phyloP scores from a whole-genome alignment of 179 eudicot genomes.

The Silene noctiflora region DNA sequence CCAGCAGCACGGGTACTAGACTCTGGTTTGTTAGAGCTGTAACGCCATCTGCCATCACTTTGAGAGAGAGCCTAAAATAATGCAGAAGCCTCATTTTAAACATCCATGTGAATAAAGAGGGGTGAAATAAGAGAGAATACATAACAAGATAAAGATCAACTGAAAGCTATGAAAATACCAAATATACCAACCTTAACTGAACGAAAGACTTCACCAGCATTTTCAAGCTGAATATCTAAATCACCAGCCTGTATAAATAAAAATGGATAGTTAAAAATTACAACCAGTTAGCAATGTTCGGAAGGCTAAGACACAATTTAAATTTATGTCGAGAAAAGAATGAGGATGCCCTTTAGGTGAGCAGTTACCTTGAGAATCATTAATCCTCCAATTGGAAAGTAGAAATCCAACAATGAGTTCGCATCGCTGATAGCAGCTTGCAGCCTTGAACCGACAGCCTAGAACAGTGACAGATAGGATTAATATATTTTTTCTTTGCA shows the following conservation, averaged over 20 bases:
- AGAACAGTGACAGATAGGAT: neutral
- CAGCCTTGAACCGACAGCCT: conserved; percentile 63
- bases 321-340: neutral
- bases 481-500: neutral
- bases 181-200: conserved; percentile 62
- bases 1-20: conserved; percentile 95
- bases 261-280: neutral
- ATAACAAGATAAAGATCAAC: neutral
- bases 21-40: conserved; percentile 69
- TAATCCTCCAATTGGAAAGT: conserved; percentile 70
- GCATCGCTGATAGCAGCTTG: conserved; percentile 51
- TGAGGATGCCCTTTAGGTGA: neutral
- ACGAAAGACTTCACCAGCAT: conserved; percentile 65
- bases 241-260: conserved; percentile 41
- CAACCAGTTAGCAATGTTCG: neutral
- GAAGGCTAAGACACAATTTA: no score
- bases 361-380: conserved; percentile 59
- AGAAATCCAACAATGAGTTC: conserved; percentile 63
- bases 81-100: conserved; percentile 17
- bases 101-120: conserved; percentile 15
- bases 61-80: conserved; percentile 70
- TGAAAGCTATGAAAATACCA: conserved; percentile 3
- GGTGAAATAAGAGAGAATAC: neutral
- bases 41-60: conserved; percentile 99
- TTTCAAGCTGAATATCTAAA: conserved; percentile 51